Base-by-base conservation (phyloP, 768 basidiomycete genomes). In the Mycena albidolilacea region DNA sequence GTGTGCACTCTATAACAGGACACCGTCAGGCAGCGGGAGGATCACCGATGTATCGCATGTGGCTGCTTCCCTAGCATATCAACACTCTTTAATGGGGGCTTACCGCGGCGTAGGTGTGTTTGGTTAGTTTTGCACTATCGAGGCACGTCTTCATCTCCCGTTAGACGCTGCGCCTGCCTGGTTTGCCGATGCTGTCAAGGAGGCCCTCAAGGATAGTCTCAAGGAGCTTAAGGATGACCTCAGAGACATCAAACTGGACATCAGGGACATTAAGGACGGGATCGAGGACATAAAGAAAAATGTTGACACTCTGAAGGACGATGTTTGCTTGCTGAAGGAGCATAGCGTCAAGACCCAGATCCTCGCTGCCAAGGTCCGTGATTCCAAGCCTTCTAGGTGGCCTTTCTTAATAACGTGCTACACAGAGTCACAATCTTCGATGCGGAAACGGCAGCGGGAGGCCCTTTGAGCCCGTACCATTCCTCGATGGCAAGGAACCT, bases 101-200 rank as follows among this genome's bases (percentile, higher is more conserved):
- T 17, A 37, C 30, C 35, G 30, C 55, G 55, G 55, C 23, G 55
- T 6, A 57, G 55, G 55, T 57, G 6, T 57, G 17, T 37, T 57
- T 57, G 8, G 7, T 50, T 46, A 46, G 12, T n/a, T 8, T 15
- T 7, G 17, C 55, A 11, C 55, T 14, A 37, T 14, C 14, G 21
- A 23, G 7, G 30, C 55, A 57, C 14, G 23, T 57, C 17, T 57
- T 57, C 8, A 57, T 57, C 12, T 57, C 19, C 55, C 6, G 30
- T 37, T 37, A 57, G 55, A 7, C 14, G 55, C 55, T 15, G 55
- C 55, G 55, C 55, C 55, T 35, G 8, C 30, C 30, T 57, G 55
- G 55, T 57, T 57, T 37, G 55, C 55, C 23, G 30, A 57, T 12
- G 55, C 23, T 57, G 30, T 57, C 55, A 35, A 57, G 55, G 55